Percentiles rank a stretch among this genome's conserved stretches.
Evolutionary conservation across 1,139 yeast species (phyloP).

Genomic region (Sugiyamaella neomexicana): DNA sequence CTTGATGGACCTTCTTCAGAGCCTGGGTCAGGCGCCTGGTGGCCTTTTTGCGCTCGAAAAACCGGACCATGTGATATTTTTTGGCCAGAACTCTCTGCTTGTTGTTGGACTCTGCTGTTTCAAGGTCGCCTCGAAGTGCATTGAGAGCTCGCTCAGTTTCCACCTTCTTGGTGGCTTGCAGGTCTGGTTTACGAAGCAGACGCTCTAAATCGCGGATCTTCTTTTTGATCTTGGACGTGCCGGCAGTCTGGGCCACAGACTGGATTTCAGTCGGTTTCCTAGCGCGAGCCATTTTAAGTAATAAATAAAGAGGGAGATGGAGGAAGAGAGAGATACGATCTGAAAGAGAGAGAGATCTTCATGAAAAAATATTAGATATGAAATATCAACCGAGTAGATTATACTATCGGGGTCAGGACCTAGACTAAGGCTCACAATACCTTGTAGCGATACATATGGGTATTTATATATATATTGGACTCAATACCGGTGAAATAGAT

Average conservation of each 20-base stretch:
- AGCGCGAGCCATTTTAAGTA: constrained; percentile 5
- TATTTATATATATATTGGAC: no score
- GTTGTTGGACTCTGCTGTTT: constrained; percentile 51
- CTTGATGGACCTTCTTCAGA: constrained; percentile 47
- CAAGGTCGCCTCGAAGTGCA: constrained; percentile 68
- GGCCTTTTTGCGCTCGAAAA: constrained; percentile 90
- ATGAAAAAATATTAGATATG: no score
- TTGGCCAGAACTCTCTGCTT: constrained; percentile 62
- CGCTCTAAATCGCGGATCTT: constrained; percentile 86
- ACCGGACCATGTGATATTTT: constrained; percentile 90
- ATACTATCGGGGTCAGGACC: no score
- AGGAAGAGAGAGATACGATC: not conserved
- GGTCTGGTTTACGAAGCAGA: constrained; percentile 46
- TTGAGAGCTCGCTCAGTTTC: constrained; percentile 87
- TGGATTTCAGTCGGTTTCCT: constrained; percentile 16
- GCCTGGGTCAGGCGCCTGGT: constrained; percentile 68
- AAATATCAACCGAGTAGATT: no score
- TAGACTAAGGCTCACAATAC: no score
- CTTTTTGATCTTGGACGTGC: constrained; percentile 53
- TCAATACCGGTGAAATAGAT: no score
- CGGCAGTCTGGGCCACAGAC: constrained; percentile 14
- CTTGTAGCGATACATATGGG: no score
- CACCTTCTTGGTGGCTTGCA: constrained; percentile 72
- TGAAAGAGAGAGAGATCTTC: not conserved
- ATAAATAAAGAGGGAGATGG: not conserved